Conservation (phyloP, 768 basidiomycete species). For the Tylopilus intermedius region DNA sequence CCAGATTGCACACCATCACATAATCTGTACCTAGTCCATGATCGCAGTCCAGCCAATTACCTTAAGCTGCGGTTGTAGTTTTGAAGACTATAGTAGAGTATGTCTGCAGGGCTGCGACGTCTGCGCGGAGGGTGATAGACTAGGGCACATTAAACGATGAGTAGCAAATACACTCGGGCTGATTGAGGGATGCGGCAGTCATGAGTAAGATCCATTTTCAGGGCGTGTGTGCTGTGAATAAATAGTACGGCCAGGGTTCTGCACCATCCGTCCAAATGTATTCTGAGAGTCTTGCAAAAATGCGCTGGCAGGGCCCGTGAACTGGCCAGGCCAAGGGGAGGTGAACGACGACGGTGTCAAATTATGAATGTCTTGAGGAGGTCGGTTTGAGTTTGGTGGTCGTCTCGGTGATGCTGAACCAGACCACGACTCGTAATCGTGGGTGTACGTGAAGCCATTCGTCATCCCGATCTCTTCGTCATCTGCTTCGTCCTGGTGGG, state of each 20-base stretch:
- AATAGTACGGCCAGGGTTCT: slow-evolving; percentile 59
- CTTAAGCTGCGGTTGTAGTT: neutral
- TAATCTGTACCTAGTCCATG: neutral
- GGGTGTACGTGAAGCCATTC: slow-evolving; percentile 21
- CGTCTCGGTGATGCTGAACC: slow-evolving; percentile 24
- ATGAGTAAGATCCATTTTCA: slow-evolving; percentile 30
- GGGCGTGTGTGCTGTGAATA: slow-evolving; percentile 48
- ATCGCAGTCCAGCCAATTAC: neutral
- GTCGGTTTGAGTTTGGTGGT: slow-evolving; percentile 8
- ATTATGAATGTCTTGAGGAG: slow-evolving; percentile 22
- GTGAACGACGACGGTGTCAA: slow-evolving; percentile 20
- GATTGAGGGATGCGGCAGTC: slow-evolving; percentile 9
- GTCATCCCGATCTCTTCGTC: slow-evolving; percentile 18
- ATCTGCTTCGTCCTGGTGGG: slow-evolving; percentile 23
- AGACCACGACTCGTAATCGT: slow-evolving; percentile 23
- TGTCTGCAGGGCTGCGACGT: neutral
- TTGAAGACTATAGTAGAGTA: neutral
- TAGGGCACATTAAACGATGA: slow-evolving; percentile 16
- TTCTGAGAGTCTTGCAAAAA: slow-evolving; percentile 41
- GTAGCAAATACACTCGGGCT: slow-evolving; percentile 20
- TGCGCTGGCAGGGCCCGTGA: slow-evolving; percentile 48
- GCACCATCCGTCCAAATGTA: slow-evolving; percentile 37
- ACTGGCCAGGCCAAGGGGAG: slow-evolving; percentile 33
- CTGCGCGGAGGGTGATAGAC: neutral
- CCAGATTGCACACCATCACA: neutral